These are phyloP conservation scores for Malania oleifera DNA, from an alignment of 164 flowering plant genomes.

Conservation along the genomic window DNA sequence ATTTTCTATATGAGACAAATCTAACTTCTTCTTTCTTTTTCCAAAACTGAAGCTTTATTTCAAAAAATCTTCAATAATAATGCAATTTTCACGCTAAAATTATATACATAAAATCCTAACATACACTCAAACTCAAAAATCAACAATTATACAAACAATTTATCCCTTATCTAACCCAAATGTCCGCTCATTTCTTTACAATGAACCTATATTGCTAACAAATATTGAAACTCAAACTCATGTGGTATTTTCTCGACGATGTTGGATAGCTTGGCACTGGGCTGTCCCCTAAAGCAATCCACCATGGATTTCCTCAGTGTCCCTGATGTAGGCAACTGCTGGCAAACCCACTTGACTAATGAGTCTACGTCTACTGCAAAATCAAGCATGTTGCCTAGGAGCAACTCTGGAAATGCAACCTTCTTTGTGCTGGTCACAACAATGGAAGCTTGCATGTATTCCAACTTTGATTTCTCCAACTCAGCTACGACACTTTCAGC, in stretches of 20 bases:
- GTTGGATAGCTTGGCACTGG: slow-evolving; percentile 28
- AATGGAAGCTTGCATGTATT: slow-evolving; percentile 84
- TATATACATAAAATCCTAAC: no score
- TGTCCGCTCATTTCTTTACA: no score
- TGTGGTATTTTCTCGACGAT: slow-evolving; percentile 56
- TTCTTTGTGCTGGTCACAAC: slow-evolving; percentile 57
- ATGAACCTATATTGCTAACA: slow-evolving; percentile 49
- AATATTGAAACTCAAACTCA: slow-evolving; percentile 79
- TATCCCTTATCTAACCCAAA: no score
- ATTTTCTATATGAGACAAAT: no score
- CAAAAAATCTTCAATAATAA: no score
- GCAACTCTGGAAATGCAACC: slow-evolving; percentile 62
- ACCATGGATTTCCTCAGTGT: slow-evolving; percentile 73
- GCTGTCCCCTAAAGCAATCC: slow-evolving; percentile 57
- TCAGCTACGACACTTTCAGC: slow-evolving; percentile 59
- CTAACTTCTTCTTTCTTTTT: no score
- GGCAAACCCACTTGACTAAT: slow-evolving; percentile 73
- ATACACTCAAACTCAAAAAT: no score
- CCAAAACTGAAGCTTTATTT: no score
- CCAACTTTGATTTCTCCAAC: slow-evolving; percentile 79
- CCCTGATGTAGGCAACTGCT: slow-evolving; percentile 78
- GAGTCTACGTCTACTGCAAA: slow-evolving; percentile 50
- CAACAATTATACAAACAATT: no score
- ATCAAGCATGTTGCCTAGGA: slow-evolving; percentile 50
- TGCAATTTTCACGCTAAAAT: no score